These are phyloP conservation scores for Sisymbrium altissimum DNA, from an alignment of 345 rosid genomes.

Conservation along the genomic window DNA sequence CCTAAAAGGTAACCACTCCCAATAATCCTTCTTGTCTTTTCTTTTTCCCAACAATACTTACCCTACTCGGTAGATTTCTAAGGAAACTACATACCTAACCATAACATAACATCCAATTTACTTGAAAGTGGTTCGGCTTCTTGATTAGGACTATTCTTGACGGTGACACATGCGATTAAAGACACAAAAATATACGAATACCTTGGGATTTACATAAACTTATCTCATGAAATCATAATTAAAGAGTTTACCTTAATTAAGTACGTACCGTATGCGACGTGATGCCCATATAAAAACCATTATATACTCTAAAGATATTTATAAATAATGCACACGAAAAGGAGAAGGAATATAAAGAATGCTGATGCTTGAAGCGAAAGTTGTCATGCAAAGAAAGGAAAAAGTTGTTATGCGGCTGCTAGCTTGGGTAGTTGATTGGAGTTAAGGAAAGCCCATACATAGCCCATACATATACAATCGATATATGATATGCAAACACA, in stretches of 20 bases:
- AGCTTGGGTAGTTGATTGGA: constrained; percentile 8
- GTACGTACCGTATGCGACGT: not conserved
- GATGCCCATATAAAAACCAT: not conserved
- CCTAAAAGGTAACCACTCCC: constrained; percentile 9
- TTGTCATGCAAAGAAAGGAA: too few species aligned
- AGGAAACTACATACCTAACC: constrained; percentile 24
- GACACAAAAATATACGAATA: not conserved
- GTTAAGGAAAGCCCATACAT: not conserved
- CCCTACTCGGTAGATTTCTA: constrained; percentile 14
- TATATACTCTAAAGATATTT: not conserved
- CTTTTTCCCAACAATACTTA: constrained; percentile 9
- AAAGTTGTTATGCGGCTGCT: constrained; percentile 8
- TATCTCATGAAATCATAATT: not conserved
- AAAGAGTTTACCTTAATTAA: not conserved
- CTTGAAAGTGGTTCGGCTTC: constrained; percentile 17
- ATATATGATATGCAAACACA: not conserved
- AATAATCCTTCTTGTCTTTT: constrained; percentile 8
- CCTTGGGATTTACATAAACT: not conserved
- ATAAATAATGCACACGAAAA: constrained; percentile 3
- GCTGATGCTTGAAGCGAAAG: constrained; percentile 23
- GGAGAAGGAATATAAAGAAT: constrained; percentile 10
- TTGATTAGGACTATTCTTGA: too few species aligned
- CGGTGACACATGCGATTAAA: not conserved
- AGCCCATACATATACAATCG: not conserved
- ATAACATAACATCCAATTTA: constrained; percentile 7